Base-by-base conservation (phyloP, 106 monocot species). In the Apostasia shenzhenica region DNA sequence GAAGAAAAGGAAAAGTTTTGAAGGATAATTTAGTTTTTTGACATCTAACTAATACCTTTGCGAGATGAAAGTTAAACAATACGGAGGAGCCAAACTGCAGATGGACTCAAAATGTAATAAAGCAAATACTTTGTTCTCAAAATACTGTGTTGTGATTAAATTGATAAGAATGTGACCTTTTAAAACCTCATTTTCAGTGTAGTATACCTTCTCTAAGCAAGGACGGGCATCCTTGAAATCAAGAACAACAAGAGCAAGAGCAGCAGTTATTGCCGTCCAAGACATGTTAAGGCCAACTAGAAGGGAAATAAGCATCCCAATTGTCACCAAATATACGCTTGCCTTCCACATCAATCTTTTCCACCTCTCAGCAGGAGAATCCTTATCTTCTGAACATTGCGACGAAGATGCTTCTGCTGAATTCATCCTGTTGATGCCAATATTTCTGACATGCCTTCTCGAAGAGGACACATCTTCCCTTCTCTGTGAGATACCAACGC, bases 231-330 rank as follows among this genome's bases (percentile, higher is more conserved):
- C 80, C 50, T 67, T 72, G 73, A 84, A 84, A 80, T 84, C 84
- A 44, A 84, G 84, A 40, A 76, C 80, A 63, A 83, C 66, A 38
- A 83, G 76, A 75, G 75, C 75, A 44, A 83, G 75, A 37, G 83
- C 83, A 62, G 83, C 83, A 76, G 79, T 73, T 6, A 84, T 76
- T 40, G 84, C 84, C 57, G 80, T 80, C 84, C 84, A 84, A 0
- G 80, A 80, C 84, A 84, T 84, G 58, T 84, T 70, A 10, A 84
- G 76, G 11, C 84, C 84, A 68, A 80, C 11, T 2, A 84, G 73
- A 65, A 84, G 80, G 54, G 84, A 47, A 54, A 84, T 41, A 3
- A 84, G 80, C 84, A 80, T 84, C 14, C 79, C 84, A 14, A 84
- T 39, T n/a, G 84, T 84, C 39, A 84, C 73, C 9, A 80, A 72